These are phyloP conservation scores for Groenewaldozyma tartarivorans DNA, from an alignment of 805 yeast genomes.

Conservation along the genomic window DNA sequence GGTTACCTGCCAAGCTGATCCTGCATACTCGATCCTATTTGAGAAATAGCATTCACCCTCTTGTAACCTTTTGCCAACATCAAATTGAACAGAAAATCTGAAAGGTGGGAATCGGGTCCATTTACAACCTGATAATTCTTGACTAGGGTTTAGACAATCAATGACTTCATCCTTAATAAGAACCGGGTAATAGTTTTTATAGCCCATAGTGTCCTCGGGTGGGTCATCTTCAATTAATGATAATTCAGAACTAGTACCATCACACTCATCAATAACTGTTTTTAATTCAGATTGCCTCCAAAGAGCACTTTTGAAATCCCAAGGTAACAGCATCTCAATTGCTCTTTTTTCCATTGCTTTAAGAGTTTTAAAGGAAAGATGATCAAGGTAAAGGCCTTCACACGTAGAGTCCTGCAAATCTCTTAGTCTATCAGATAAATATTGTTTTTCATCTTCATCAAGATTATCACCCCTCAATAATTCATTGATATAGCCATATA, in stretches of 20 bases:
- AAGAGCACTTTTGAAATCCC: constrained; percentile 37
- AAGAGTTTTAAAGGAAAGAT: too few species aligned
- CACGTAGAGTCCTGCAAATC: too few species aligned
- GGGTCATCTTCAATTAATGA: constrained; percentile 10
- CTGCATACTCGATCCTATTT: constrained; percentile 48
- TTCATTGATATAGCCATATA: too few species aligned
- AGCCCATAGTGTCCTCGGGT: too few species aligned
- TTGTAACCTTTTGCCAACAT: constrained; percentile 36
- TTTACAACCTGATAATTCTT: not conserved
- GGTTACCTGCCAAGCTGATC: constrained; percentile 50
- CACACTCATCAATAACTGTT: too few species aligned
- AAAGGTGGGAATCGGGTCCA: constrained; percentile 41
- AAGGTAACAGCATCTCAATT: too few species aligned
- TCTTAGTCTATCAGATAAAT: too few species aligned
- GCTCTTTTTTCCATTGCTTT: too few species aligned
- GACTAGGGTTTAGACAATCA: constrained; percentile 11
- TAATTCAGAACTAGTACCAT: constrained; percentile 19
- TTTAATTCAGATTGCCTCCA: constrained; percentile 41
- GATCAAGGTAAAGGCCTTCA: too few species aligned
- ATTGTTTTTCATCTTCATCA: too few species aligned
- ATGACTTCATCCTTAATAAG: constrained; percentile 12
- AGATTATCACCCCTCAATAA: too few species aligned
- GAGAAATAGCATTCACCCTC: constrained; percentile 43
- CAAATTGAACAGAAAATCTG: constrained; percentile 44
- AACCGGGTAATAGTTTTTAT: constrained; percentile 24